phyloP scores from a whole-genome alignment of 768 basidiomycete genomes.

The Suillus bovinus region DNA sequence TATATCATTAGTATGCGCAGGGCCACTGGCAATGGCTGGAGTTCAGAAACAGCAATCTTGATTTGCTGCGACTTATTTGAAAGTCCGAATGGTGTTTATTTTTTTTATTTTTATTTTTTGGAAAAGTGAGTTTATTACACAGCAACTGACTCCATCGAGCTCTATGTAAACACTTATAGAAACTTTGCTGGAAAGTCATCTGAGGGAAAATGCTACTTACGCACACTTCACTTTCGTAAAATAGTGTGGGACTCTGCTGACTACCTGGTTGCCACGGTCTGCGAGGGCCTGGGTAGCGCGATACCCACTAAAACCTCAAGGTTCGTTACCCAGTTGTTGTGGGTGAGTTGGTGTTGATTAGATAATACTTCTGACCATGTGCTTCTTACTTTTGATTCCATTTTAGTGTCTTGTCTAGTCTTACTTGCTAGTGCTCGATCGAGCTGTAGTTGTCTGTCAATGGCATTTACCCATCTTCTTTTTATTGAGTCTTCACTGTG shows the following conservation, averaged over 20 bases:
- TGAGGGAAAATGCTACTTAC: not conserved
- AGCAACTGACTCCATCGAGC: conserved; percentile 7
- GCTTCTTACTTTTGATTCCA: no score
- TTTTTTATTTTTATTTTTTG: no score
- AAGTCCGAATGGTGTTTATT: no score
- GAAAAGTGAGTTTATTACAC: conserved; percentile 23
- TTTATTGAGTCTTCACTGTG: no score
- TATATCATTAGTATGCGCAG: no score
- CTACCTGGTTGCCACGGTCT: not conserved
- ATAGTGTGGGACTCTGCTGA: not conserved
- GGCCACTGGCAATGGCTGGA: no score
- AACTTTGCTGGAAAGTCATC: not conserved
- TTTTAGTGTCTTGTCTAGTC: no score
- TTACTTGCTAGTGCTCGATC: no score
- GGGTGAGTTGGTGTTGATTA: not conserved
- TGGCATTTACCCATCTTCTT: no score
- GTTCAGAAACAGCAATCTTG: no score
- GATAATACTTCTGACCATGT: not conserved
- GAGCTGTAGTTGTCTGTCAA: no score
- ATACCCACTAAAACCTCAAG: not conserved
- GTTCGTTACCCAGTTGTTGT: not conserved
- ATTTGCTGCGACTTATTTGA: no score
- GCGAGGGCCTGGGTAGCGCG: not conserved
- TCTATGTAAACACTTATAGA: conserved; percentile 7
- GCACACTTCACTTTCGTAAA: not conserved